Evolutionary conservation across 331 rosid species (phyloP).

Genomic region (Malus hybrid): DNA sequence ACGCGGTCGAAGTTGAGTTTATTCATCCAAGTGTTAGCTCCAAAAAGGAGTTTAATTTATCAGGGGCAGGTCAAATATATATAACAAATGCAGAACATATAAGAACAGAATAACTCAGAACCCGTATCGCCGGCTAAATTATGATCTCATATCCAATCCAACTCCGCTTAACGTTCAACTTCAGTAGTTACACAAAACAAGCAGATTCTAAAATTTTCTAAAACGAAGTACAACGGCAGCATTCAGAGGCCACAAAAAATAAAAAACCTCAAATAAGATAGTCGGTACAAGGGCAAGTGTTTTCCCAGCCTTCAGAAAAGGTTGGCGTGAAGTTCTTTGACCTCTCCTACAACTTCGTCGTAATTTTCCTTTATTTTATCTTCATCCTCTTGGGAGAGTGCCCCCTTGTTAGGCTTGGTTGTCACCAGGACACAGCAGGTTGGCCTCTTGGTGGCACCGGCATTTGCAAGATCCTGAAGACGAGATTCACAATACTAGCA

Average conservation of each 20-base stretch:
- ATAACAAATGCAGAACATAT: no score
- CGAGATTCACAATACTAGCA: background rate
- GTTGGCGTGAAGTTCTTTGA: conserved; percentile 43
- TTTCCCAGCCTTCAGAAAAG: conserved; percentile 42
- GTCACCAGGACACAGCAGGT: conserved; percentile 80
- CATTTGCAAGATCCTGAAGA: conserved; percentile 82
- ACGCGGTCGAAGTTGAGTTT: background rate
- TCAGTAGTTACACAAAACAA: background rate
- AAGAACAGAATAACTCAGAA: background rate
- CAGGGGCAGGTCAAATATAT: no score
- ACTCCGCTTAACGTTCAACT: background rate
- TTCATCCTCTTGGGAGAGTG: conserved; percentile 50
- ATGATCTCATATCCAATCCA: background rate
- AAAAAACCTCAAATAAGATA: background rate
- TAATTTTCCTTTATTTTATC: conserved; percentile 65
- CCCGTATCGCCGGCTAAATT: background rate
- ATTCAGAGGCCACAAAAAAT: background rate
- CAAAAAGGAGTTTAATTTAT: no score
- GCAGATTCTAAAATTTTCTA: background rate
- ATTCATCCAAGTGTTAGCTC: no score
- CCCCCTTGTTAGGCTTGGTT: conserved; percentile 87
- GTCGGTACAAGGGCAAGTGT: background rate
- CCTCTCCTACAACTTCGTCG: conserved; percentile 56
- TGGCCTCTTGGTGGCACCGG: conserved; percentile 95
- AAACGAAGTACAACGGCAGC: conserved; percentile 3